phyloP scores from a whole-genome alignment of 2,329 filamentous ascomycete species.

The Xylariales sp. region DNA sequence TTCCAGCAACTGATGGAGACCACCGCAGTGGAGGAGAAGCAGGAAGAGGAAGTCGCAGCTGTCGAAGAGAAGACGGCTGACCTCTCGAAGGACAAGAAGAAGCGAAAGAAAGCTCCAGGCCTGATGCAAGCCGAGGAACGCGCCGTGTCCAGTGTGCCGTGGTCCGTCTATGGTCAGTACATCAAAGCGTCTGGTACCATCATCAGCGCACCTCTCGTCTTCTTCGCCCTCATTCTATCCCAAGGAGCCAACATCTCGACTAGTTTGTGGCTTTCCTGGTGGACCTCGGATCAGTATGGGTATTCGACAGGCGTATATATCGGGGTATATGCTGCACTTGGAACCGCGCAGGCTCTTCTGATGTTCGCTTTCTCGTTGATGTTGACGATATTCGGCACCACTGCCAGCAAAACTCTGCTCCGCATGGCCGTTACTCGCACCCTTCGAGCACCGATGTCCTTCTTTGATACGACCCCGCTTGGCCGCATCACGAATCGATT shows the following conservation, averaged over 20 bases:
- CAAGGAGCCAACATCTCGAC: conserved; percentile 85
- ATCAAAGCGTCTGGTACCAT: conserved; percentile 69
- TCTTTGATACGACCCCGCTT: conserved; percentile 95
- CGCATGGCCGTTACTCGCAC: conserved; percentile 74
- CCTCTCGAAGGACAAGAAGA: conserved; percentile 39
- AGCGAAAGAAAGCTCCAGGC: conserved; percentile 52
- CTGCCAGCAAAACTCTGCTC: conserved; percentile 76
- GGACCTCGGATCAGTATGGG: conserved; percentile 76
- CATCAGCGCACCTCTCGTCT: conserved; percentile 60
- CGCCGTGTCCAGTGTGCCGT: conserved; percentile 72
- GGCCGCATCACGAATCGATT: conserved; percentile 96
- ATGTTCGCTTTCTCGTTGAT: conserved; percentile 78
- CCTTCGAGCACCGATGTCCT: conserved; percentile 72
- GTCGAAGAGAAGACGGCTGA: conserved; percentile 43
- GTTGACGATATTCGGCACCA: conserved; percentile 75
- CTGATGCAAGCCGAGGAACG: conserved; percentile 68
- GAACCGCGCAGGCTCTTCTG: conserved; percentile 63
- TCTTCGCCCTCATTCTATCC: conserved; percentile 61
- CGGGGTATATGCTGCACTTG: conserved; percentile 66
- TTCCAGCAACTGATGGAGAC: conserved; percentile 85
- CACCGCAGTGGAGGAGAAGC: conserved; percentile 67
- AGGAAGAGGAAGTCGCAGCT: conserved; percentile 47
- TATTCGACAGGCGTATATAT: conserved; percentile 68
- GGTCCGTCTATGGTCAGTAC: conserved; percentile 75
- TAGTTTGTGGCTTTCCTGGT: conserved; percentile 89